Percentiles rank a stretch among this genome's conserved stretches.
Conservation (phyloP, 768 basidiomycete species). For the Pleurotus tuber-regium region DNA sequence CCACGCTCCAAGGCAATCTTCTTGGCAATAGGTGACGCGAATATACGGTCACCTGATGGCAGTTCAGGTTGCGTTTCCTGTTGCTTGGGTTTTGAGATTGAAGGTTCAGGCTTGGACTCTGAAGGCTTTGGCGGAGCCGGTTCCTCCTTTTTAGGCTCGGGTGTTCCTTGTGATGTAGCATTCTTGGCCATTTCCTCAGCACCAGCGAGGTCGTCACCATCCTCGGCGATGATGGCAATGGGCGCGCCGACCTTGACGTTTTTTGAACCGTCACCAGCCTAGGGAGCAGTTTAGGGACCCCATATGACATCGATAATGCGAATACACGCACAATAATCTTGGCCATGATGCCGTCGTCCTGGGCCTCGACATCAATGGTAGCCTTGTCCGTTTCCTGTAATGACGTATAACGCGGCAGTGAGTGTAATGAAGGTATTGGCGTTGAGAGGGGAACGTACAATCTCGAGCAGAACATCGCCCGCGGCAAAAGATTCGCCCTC, state of each 20-base stretch:
- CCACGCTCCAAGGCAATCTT: conserved; percentile 95
- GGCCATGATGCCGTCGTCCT: conserved; percentile 94
- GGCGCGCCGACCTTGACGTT: conserved; percentile 80
- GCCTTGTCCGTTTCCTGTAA: conserved; percentile 99
- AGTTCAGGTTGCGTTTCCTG: conserved; percentile 54
- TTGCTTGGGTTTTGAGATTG: conserved; percentile 30
- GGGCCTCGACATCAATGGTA: conserved; percentile 98
- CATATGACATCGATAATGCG: not conserved
- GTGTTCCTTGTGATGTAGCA: conserved; percentile 44
- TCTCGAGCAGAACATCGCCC: conserved; percentile 95
- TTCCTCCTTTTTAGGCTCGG: conserved; percentile 34
- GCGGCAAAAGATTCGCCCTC: conserved; percentile 88
- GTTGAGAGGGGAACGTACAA: conserved; percentile 51
- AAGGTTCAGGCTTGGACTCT: conserved; percentile 11
- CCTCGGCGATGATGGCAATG: conserved; percentile 92
- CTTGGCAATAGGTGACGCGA: conserved; percentile 94
- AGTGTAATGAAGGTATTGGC: conserved; percentile 2
- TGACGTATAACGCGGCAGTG: conserved; percentile 16
- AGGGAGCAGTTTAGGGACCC: conserved; percentile 3
- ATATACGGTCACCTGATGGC: conserved; percentile 76
- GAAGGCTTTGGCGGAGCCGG: conserved; percentile 27
- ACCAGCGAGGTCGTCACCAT: conserved; percentile 90
- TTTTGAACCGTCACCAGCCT: conserved; percentile 87
- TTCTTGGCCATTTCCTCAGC: conserved; percentile 72
- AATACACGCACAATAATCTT: conserved; percentile 84